phyloP scores from a whole-genome alignment of 129 eudicot genomes.

The Helianthus tuberosus region DNA sequence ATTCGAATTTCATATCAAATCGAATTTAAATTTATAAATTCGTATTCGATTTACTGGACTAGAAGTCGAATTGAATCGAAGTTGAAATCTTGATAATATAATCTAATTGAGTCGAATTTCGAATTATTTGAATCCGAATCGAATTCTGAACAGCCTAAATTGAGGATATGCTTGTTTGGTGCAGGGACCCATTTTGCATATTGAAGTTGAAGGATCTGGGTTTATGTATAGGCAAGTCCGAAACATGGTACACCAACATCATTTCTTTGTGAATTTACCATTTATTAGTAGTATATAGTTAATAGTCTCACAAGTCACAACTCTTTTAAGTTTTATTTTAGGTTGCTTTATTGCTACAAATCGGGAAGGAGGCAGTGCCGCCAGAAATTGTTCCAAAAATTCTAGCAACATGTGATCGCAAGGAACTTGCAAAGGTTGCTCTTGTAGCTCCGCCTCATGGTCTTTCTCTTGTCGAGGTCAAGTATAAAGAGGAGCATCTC shows the following conservation, averaged over 20 bases:
- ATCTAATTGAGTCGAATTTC: too few species aligned
- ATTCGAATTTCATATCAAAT: too few species aligned
- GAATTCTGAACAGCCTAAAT: too few species aligned
- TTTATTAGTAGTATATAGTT: too few species aligned
- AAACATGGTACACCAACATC: constrained; percentile 64
- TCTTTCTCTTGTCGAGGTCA: constrained; percentile 57
- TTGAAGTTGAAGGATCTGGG: constrained; percentile 95
- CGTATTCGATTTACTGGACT: too few species aligned
- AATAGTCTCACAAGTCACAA: neutral
- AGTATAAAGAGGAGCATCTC: constrained; percentile 72
- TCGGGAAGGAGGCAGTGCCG: constrained; percentile 86
- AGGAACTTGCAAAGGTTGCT: constrained; percentile 75
- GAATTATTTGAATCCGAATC: too few species aligned
- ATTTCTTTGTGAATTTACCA: neutral
- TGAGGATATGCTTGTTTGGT: neutral
- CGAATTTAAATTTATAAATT: too few species aligned
- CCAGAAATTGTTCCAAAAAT: constrained; percentile 65
- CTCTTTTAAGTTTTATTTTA: constrained; percentile 17
- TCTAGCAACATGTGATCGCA: constrained; percentile 74
- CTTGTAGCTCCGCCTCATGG: constrained; percentile 81
- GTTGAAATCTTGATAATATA: too few species aligned
- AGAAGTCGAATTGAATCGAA: too few species aligned
- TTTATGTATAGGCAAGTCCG: constrained; percentile 85
- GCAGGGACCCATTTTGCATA: constrained; percentile 75
- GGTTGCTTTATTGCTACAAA: constrained; percentile 90